Percentiles rank a stretch among this genome's conserved stretches.
Conservation (phyloP, 345 rosid species). For the Eucalyptus sideroxylon region DNA sequence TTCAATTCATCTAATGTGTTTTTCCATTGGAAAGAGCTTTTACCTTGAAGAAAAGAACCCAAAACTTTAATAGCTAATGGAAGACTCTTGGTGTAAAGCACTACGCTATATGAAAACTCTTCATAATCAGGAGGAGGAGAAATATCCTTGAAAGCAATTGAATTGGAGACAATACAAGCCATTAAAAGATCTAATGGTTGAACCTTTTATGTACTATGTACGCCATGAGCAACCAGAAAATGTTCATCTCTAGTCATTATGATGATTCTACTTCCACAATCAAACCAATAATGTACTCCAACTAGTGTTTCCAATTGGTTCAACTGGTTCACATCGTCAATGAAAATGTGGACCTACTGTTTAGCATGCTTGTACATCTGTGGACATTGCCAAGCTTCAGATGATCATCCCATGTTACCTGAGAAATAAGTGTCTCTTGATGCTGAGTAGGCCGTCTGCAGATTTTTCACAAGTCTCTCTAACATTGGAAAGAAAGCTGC, state of each 20-base stretch:
- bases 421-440: not conserved
- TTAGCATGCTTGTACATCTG: not conserved
- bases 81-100: not conserved
- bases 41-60: not conserved
- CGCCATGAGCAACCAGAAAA: not conserved
- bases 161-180: not conserved
- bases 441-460: not conserved
- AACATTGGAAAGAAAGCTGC: constrained; percentile 14
- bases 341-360: not conserved
- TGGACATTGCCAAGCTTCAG: not conserved
- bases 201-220: not conserved
- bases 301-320: not conserved
- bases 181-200: not conserved
- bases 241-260: constrained; percentile 2
- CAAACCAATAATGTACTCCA: constrained; percentile 1
- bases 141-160: not conserved
- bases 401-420: not conserved
- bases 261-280: constrained; percentile 6
- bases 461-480: constrained; percentile 3
- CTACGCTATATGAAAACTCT: not conserved
- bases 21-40: not conserved
- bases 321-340: constrained; percentile 4
- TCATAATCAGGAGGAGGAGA: not conserved
- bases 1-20: not conserved
- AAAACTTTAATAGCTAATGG: not conserved